These are phyloP conservation scores for Entrophospora sp. DNA, from an alignment of 192 early-diverging fungal genomes.

Conservation along the genomic window DNA sequence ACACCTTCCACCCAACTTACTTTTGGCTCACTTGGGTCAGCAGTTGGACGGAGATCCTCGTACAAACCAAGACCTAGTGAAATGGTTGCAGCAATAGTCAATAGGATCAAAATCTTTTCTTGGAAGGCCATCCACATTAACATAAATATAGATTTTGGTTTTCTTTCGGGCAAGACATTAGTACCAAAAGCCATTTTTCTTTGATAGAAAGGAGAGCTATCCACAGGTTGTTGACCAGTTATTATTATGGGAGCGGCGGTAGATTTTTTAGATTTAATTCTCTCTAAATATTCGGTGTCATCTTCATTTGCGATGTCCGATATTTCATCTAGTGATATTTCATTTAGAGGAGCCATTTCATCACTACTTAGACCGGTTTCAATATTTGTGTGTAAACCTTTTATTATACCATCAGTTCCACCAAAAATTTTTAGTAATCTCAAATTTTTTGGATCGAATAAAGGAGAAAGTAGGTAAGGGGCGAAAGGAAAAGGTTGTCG, in stretches of 20 bases:
- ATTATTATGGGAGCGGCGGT: not conserved
- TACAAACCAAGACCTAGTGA: slow-evolving; percentile 75
- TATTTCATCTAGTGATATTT: slow-evolving; percentile 5
- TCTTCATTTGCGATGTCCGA: not conserved
- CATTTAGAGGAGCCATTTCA: not conserved
- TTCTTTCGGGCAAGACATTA: slow-evolving; percentile 61
- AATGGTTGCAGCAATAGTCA: slow-evolving; percentile 66
- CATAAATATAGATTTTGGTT: slow-evolving; percentile 60
- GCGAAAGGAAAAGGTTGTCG: too few species aligned
- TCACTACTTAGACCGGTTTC: slow-evolving; percentile 35
- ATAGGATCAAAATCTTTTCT: slow-evolving; percentile 73
- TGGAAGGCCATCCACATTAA: slow-evolving; percentile 78
- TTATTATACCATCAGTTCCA: slow-evolving; percentile 43
- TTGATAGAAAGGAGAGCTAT: slow-evolving; percentile 33
- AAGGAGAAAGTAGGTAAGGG: too few species aligned
- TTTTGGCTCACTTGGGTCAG: slow-evolving; percentile 34
- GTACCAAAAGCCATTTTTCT: slow-evolving; percentile 53
- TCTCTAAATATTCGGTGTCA: not conserved
- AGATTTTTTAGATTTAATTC: not conserved
- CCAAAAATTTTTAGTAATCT: slow-evolving; percentile 32
- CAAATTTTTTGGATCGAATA: slow-evolving; percentile 55
- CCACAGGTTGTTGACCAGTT: not conserved
- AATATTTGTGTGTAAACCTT: slow-evolving; percentile 38
- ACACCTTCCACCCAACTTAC: slow-evolving; percentile 83
- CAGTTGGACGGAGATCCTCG: slow-evolving; percentile 54